phyloP scores from a whole-genome alignment of 2,329 filamentous ascomycete genomes.

The Ophiostoma himal-ulmi region DNA sequence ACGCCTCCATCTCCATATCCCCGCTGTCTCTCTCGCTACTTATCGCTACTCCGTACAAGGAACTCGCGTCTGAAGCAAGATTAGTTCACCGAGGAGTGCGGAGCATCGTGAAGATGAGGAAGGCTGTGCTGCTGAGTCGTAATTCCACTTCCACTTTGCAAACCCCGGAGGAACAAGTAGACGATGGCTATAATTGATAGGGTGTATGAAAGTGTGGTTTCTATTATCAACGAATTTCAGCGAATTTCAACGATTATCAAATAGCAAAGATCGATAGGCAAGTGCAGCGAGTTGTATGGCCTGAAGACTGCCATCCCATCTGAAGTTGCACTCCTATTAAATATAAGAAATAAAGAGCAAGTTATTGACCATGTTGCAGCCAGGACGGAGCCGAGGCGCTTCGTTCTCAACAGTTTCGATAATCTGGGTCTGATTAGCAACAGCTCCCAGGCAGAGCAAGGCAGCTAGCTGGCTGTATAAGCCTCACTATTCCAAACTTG shows the following conservation, averaged over 20 bases:
- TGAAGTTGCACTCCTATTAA: no score
- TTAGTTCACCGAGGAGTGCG: neutral
- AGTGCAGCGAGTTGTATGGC: neutral
- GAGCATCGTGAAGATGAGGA: slow-evolving; percentile 7
- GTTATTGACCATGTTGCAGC: neutral
- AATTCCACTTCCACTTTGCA: slow-evolving; percentile 1
- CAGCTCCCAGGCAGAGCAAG: neutral
- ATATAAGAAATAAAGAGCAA: neutral
- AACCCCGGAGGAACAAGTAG: neutral
- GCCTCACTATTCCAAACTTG: neutral
- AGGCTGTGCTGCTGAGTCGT: neutral
- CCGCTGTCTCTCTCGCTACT: neutral
- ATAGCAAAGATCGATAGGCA: no score
- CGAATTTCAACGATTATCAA: no score
- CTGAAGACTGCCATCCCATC: neutral
- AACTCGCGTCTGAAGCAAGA: neutral
- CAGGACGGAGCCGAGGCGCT: neutral
- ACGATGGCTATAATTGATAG: neutral
- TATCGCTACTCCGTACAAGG: neutral
- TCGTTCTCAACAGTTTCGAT: neutral
- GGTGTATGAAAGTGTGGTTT: neutral
- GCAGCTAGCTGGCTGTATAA: neutral
- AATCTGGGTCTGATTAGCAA: neutral
- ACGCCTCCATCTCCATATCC: neutral
- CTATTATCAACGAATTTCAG: no score